A percentile compares a stretch with the other conserved stretches of the same genome.
phyloP scores from a whole-genome alignment of 345 rosid genomes.

The Streptanthus diversifolius region DNA sequence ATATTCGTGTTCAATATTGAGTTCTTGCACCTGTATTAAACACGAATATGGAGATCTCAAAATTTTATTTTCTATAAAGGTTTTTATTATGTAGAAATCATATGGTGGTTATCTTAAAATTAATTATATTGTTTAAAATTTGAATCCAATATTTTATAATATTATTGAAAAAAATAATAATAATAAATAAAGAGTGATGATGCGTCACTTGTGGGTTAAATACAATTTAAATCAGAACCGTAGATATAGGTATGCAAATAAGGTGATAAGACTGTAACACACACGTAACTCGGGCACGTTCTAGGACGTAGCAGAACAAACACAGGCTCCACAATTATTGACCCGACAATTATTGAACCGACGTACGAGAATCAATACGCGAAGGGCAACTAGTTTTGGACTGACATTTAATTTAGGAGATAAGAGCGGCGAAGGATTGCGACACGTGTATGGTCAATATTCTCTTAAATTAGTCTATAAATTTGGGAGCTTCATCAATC shows the following conservation, averaged over 20 bases:
- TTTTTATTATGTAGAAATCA: not conserved
- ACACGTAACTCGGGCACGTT: conserved; percentile 5
- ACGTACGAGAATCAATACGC: conserved; percentile 21
- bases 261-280: conserved; percentile 9
- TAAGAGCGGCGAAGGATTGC: conserved; percentile 19
- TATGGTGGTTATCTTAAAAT: too few relatives aligned
- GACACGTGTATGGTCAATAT: conserved; percentile 54
- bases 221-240: not conserved
- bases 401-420: conserved; percentile 25
- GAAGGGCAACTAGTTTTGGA: not conserved
- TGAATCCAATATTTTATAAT: too few relatives aligned
- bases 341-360: conserved; percentile 5
- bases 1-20: not conserved
- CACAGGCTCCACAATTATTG: conserved; percentile 18
- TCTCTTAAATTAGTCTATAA: conserved; percentile 37
- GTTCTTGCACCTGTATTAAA: not conserved
- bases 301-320: conserved; percentile 18
- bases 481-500: not conserved
- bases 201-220: not conserved
- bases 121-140: too few relatives aligned
- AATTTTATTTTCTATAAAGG: not conserved
- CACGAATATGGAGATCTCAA: not conserved
- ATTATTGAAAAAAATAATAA: too few relatives aligned
- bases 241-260: not conserved
- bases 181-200: too few relatives aligned